Conservation (phyloP, 2,329 filamentous ascomycete genomes). For the Colletotrichum sp. region DNA sequence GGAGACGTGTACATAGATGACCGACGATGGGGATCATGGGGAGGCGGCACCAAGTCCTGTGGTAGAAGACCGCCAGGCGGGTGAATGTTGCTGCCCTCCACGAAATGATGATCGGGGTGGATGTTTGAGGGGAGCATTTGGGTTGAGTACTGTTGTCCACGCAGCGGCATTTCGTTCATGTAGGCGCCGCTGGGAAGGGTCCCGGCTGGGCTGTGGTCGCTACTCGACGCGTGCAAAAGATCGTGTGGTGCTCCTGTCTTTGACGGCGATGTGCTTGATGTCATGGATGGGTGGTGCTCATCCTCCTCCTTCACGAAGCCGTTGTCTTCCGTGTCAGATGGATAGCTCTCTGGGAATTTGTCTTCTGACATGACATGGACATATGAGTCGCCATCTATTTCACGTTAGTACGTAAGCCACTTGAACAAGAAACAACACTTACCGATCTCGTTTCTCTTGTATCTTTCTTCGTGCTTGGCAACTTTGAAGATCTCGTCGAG, state of each 20-base stretch:
- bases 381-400: slow-evolving; percentile 50
- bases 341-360: slow-evolving; percentile 51
- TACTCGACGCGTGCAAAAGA: slow-evolving; percentile 38
- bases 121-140: slow-evolving; percentile 49
- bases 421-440: slow-evolving; percentile 24
- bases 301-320: slow-evolving; percentile 47
- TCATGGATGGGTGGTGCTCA: slow-evolving; percentile 40
- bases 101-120: slow-evolving; percentile 42
- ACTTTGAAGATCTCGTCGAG: slow-evolving; percentile 68
- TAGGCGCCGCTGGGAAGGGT: slow-evolving; percentile 38
- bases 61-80: slow-evolving; percentile 41
- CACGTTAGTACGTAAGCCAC: neutral
- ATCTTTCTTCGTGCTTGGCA: slow-evolving; percentile 61
- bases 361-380: slow-evolving; percentile 60
- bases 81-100: slow-evolving; percentile 42
- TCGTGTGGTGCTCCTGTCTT: slow-evolving; percentile 37
- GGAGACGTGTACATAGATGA: slow-evolving; percentile 47
- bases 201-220: slow-evolving; percentile 40
- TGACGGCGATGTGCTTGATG: slow-evolving; percentile 39
- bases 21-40: slow-evolving; percentile 51
- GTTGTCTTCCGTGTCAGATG: slow-evolving; percentile 53
- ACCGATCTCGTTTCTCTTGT: slow-evolving; percentile 63
- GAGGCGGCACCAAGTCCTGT: slow-evolving; percentile 48
- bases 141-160: slow-evolving; percentile 43
- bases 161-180: slow-evolving; percentile 49